Percentiles rank a stretch among this genome's conserved stretches.
These are phyloP conservation scores for Stagonosporopsis rhizophila DNA, from an alignment of 2,329 filamentous ascomycete species.

Conservation along the genomic window DNA sequence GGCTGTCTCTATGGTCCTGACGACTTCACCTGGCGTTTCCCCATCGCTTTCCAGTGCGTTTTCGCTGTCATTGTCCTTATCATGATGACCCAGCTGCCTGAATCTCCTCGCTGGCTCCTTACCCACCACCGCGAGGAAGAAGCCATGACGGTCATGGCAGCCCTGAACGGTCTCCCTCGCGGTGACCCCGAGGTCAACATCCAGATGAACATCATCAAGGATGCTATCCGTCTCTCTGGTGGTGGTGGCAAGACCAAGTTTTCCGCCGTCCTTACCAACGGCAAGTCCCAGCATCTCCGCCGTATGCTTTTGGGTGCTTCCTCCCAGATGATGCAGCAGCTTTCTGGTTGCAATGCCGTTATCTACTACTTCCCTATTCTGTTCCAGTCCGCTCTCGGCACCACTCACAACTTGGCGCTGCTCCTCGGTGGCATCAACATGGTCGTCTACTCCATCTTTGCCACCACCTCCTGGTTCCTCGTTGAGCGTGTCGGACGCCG, in stretches of 20 bases:
- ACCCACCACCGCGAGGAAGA: conserved; percentile 53
- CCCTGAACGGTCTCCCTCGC: conserved; percentile 54
- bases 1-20: conserved; percentile 47
- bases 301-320: conserved; percentile 66
- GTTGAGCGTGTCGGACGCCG: conserved; percentile 67
- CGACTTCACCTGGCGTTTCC: conserved; percentile 56
- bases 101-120: conserved; percentile 44
- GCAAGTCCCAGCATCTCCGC: conserved; percentile 69
- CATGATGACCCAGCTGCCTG: conserved; percentile 47
- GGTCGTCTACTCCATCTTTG: conserved; percentile 63
- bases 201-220: conserved; percentile 69
- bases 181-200: conserved; percentile 62
- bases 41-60: conserved; percentile 60
- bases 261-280: conserved; percentile 64
- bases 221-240: conserved; percentile 53
- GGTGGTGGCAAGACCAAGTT: conserved; percentile 50
- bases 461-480: conserved; percentile 67
- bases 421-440: conserved; percentile 61
- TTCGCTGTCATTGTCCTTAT: conserved; percentile 50
- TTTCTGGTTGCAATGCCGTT: conserved; percentile 50
- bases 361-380: conserved; percentile 56
- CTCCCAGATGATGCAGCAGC: conserved; percentile 69
- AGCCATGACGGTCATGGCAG: conserved; percentile 57
- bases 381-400: conserved; percentile 60
- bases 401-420: conserved; percentile 52